phyloP scores from a whole-genome alignment of 148 eudicot genomes.

The Rhododendron simsii region DNA sequence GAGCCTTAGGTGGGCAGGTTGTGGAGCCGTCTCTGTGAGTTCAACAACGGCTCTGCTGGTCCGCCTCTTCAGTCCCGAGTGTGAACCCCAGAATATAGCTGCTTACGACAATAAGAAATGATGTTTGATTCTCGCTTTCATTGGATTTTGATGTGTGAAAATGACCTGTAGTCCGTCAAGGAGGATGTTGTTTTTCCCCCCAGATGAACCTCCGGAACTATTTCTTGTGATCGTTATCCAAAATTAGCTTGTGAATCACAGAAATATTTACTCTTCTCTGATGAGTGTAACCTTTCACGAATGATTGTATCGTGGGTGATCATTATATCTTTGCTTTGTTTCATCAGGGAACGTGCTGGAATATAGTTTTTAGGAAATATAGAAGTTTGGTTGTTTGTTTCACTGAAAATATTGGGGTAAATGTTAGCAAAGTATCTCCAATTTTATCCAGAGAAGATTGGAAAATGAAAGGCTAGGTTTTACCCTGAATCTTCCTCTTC shows the following conservation, averaged over 20 bases:
- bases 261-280: neutral
- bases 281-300: neutral
- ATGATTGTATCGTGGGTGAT: neutral
- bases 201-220: neutral
- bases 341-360: neutral
- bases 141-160: neutral
- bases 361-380: too few species aligned
- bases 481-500: neutral
- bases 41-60: constrained; percentile 67
- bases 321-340: neutral
- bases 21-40: constrained; percentile 70
- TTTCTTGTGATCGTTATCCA: neutral
- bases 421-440: neutral
- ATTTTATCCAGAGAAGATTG: neutral
- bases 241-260: neutral
- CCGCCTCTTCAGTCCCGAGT: constrained; percentile 85
- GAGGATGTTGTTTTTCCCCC: neutral
- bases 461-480: neutral
- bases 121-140: neutral
- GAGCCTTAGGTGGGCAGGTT: constrained; percentile 88
- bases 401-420: neutral
- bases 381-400: neutral
- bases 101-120: constrained; percentile 64
- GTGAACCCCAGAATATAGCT: constrained; percentile 90
- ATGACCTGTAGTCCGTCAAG: neutral